Conservation (phyloP, 768 basidiomycete genomes). For the Butyriboletus loyo region DNA sequence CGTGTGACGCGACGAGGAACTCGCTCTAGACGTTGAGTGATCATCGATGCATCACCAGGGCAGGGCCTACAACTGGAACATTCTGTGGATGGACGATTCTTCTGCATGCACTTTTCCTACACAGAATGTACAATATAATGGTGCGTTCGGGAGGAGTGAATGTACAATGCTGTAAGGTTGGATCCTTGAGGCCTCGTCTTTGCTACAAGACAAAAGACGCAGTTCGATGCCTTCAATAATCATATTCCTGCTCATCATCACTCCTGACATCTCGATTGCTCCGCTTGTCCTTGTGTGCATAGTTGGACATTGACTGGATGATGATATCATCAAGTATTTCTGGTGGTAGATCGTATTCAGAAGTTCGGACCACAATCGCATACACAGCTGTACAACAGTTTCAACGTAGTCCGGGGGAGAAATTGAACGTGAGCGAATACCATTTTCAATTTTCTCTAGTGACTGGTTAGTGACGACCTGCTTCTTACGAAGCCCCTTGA, state of each 20-base stretch:
- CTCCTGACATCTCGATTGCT: conserved; percentile 16
- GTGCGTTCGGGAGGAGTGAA: background rate
- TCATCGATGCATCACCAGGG: background rate
- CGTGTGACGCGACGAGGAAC: conserved; percentile 20
- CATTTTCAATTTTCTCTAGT: conserved; percentile 93
- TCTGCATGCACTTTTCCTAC: background rate
- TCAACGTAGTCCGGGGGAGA: conserved; percentile 1
- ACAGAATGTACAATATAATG: conserved; percentile 1
- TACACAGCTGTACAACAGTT: conserved; percentile 55
- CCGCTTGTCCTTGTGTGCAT: conserved; percentile 18
- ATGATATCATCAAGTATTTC: conserved; percentile 72
- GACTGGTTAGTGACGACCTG: conserved; percentile 82
- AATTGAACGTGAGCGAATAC: conserved; percentile 38
- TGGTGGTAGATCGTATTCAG: conserved; percentile 67
- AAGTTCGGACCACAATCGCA: conserved; percentile 66
- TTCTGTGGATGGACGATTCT: background rate
- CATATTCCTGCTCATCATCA: conserved; percentile 29
- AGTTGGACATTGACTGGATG: conserved; percentile 42
- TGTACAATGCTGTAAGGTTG: background rate
- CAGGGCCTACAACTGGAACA: background rate
- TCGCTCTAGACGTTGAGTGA: conserved; percentile 14
- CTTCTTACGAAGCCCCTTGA: conserved; percentile 80
- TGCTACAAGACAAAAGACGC: background rate
- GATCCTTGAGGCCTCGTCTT: background rate
- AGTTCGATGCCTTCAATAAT: conserved; percentile 10